These are phyloP conservation scores for Aspergillus saccharolyticus DNA, from an alignment of 495 filamentous ascomycete genomes.

Conservation along the genomic window DNA sequence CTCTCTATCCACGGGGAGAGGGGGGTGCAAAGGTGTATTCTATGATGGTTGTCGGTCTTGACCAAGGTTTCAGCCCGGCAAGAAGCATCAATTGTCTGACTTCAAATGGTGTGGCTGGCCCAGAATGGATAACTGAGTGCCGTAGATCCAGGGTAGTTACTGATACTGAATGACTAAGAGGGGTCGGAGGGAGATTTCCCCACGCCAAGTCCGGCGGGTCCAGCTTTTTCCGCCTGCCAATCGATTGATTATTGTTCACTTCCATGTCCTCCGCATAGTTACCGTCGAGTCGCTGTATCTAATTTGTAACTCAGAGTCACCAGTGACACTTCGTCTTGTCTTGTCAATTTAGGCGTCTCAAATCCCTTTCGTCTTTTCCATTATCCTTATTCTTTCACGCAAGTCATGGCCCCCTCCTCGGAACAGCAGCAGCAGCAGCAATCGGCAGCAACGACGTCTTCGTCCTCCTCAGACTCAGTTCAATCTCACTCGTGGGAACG, in stretches of 20 bases:
- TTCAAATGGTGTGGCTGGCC: too few species aligned
- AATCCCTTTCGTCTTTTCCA: neutral
- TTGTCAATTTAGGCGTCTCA: neutral
- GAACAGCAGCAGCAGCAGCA: slow-evolving; percentile 8
- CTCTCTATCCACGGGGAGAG: neutral
- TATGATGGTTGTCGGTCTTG: neutral
- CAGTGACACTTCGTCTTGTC: too few species aligned
- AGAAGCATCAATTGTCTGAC: too few species aligned
- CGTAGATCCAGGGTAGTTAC: too few species aligned
- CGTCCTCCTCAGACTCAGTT: slow-evolving; percentile 12
- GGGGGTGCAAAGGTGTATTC: neutral
- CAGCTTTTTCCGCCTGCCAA: slow-evolving; percentile 16
- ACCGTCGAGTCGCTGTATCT: neutral
- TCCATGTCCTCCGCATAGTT: neutral
- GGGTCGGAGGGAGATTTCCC: slow-evolving; percentile 11
- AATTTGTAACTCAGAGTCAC: too few species aligned
- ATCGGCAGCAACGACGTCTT: slow-evolving; percentile 1
- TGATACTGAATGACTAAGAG: slow-evolving; percentile 1
- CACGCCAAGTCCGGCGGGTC: slow-evolving; percentile 31
- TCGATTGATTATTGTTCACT: neutral
- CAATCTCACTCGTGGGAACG: slow-evolving; percentile 34
- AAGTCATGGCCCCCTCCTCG: slow-evolving; percentile 16
- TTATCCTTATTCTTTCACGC: neutral
- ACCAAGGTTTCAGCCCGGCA: neutral
- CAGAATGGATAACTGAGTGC: too few species aligned